Evolutionary conservation across 2,329 filamentous ascomycete species (phyloP), one percentile per base, ranked within the genome.

Genomic region (Alternaria dauci): DNA sequence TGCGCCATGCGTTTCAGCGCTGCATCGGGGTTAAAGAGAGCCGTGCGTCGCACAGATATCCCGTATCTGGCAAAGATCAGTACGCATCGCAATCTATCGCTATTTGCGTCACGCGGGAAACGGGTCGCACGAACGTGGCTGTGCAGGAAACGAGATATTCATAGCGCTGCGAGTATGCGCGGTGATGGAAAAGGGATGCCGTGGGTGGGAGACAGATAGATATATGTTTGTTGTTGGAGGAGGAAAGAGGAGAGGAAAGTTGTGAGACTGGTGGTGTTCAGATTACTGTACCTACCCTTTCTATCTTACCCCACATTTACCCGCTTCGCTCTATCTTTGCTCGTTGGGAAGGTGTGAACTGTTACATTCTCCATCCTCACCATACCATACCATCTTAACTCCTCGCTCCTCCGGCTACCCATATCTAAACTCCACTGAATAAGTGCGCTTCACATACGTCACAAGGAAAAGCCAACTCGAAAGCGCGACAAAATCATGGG

Each of bases 401-500:
- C 11, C 28, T 30, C 11, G 11, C 28, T 30, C 28, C 4, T 11
- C 7, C 28, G 11, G 28, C 9, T 11, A 30, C 8, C 0, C 11
- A 2, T 4, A 5, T 5, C 28, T 11, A 11, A 2, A 30, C 9
- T 9, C 9, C 8, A 30, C 11, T 30, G 8, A 5, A 30, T 4
- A 0, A 30, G 28, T 12, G 11, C 9, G 28, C 28, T 30, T 2
- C 28, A 30, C 28, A 2, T 11, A 11, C 11, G 28, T 1, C 9
- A 11, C 28, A 30, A 30, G 28, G 11, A 30, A 30, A 30, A 5
- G 7, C 12, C 1, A 23, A 0, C 4, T 48, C 18, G 44, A 6
- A 2, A 26, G 48, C 38, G 8, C 36, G 30, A 34, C 30, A 42
- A 4, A 23, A 57, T 41, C 50, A 68, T 68, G 65, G 58, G 65